phyloP scores from a whole-genome alignment of 2,329 filamentous ascomycete species.

The Calonectria pauciramosa region DNA sequence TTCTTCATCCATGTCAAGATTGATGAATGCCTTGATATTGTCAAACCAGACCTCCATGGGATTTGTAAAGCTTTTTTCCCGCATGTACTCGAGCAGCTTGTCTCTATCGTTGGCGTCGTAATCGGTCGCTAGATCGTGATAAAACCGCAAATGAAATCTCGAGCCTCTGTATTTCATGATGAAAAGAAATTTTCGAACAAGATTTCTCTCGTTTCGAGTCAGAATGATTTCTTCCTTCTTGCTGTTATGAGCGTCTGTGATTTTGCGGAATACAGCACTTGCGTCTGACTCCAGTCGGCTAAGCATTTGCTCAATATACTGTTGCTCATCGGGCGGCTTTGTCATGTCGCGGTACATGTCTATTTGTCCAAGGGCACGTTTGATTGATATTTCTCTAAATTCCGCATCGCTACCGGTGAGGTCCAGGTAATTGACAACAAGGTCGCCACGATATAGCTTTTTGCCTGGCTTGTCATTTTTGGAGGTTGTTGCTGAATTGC shows the following conservation, averaged over 20 bases:
- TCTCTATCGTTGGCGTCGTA: constrained; percentile 49
- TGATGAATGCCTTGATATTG: constrained; percentile 43
- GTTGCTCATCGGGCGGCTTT: constrained; percentile 25
- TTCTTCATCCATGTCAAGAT: constrained; percentile 44
- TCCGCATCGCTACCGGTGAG: constrained; percentile 25
- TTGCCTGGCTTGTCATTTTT: not conserved
- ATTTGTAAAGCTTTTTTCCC: constrained; percentile 32
- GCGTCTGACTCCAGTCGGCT: constrained; percentile 39
- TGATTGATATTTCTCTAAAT: constrained; percentile 38
- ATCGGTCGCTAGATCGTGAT: constrained; percentile 47
- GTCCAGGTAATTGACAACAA: constrained; percentile 44
- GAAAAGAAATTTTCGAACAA: constrained; percentile 60
- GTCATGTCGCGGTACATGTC: constrained; percentile 46
- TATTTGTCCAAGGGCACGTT: constrained; percentile 39
- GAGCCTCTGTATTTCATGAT: constrained; percentile 59
- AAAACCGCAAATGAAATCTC: constrained; percentile 52
- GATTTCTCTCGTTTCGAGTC: constrained; percentile 49
- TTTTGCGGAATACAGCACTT: constrained; percentile 47
- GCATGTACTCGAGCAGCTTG: constrained; percentile 42
- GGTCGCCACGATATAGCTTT: constrained; percentile 34
- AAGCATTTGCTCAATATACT: constrained; percentile 44
- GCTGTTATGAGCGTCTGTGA: constrained; percentile 11
- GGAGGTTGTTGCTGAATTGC: not conserved
- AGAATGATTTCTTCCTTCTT: constrained; percentile 42
- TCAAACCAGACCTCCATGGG: constrained; percentile 49